phyloP scores from a whole-genome alignment of 495 filamentous ascomycete species.

The Hypomontagnella monticulosa region DNA sequence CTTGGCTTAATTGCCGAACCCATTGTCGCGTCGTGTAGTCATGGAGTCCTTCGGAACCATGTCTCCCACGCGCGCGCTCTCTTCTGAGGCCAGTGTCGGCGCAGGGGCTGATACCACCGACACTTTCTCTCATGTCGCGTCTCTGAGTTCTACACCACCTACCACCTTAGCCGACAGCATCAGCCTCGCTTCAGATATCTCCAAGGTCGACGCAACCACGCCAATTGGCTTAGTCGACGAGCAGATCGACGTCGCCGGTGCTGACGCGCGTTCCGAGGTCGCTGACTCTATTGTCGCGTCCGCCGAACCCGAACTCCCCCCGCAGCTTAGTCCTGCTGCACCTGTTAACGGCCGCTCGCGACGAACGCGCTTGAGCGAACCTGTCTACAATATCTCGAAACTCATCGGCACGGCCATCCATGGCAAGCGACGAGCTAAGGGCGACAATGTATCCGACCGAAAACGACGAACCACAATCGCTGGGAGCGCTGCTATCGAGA shows the following conservation, averaged over 20 bases:
- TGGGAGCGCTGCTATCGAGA: conserved; percentile 45
- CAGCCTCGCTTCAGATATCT: conserved; percentile 55
- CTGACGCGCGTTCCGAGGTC: conserved; percentile 43
- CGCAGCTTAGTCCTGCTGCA: conserved; percentile 21
- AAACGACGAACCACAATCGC: conserved; percentile 53
- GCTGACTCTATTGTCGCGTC: conserved; percentile 53
- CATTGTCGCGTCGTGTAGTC: conserved; percentile 33
- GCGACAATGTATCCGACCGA: conserved; percentile 48
- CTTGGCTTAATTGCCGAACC: conserved; percentile 2
- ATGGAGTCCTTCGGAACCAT: conserved; percentile 40
- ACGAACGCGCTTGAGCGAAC: conserved; percentile 55
- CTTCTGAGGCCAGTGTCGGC: conserved; percentile 44
- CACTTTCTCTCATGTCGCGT: conserved; percentile 53
- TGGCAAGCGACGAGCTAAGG: conserved; percentile 53
- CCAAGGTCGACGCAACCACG: conserved; percentile 37
- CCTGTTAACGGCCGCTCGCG: conserved; percentile 50
- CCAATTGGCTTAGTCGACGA: conserved; percentile 37
- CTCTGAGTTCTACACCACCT: conserved; percentile 59
- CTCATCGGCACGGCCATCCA: conserved; percentile 59
- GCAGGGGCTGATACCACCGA: conserved; percentile 51
- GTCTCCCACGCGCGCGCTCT: conserved; percentile 44
- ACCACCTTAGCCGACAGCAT: conserved; percentile 58
- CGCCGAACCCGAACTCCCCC: conserved; percentile 13
- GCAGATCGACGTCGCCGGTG: conserved; percentile 29
- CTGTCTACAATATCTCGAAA: conserved; percentile 65